A percentile compares a stretch with the other conserved stretches of the same genome.
These are phyloP conservation scores for Stylosanthes scabra DNA, from an alignment of 331 rosid species.

Conservation along the genomic window DNA sequence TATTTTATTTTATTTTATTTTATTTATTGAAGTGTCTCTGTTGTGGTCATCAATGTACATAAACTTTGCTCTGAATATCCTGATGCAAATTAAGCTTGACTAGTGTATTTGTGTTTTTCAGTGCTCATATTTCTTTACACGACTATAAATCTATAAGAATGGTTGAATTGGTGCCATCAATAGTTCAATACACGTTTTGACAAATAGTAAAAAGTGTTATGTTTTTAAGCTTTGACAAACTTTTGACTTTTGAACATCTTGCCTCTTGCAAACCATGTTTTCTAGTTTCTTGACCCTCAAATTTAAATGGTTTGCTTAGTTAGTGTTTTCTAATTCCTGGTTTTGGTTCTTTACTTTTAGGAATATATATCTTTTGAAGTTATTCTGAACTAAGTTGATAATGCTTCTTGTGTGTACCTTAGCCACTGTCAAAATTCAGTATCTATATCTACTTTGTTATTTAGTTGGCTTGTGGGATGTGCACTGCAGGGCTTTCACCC, in stretches of 20 bases:
- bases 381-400: background rate
- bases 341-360: background rate
- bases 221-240: constrained; percentile 1
- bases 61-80: too few species aligned
- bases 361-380: background rate
- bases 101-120: constrained; percentile 13
- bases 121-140: constrained; percentile 1
- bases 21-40: background rate
- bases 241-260: background rate
- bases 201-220: background rate
- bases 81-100: too few species aligned
- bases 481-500: constrained; percentile 56
- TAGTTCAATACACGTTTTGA: background rate
- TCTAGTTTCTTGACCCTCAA: background rate
- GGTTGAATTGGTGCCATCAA: background rate
- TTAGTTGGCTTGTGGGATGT: constrained; percentile 15
- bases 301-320: background rate
- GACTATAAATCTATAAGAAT: background rate
- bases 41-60: background rate
- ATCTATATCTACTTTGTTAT: constrained; percentile 1
- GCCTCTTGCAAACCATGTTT: background rate
- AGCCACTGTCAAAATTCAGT: constrained; percentile 3
- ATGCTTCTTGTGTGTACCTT: background rate
- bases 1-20: too few species aligned
- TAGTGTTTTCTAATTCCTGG: background rate